Conservation (phyloP, 495 filamentous ascomycete species). For the Elaphomyces granulatus region DNA sequence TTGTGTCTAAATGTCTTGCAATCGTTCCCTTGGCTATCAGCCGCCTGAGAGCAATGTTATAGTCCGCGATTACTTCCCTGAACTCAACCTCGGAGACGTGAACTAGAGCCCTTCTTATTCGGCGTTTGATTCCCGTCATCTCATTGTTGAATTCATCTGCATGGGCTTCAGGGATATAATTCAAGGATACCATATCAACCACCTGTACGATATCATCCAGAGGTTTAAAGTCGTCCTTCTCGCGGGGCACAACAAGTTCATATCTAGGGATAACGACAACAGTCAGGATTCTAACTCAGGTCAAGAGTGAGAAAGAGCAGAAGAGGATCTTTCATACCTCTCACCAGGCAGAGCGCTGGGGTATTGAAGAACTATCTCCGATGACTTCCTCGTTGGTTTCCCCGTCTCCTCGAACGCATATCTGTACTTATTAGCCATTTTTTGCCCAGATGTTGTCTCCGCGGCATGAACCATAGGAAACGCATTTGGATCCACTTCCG, state of each 20-base stretch:
- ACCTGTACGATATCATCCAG: conserved; percentile 71
- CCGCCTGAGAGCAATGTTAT: conserved; percentile 52
- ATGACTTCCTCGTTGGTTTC: conserved; percentile 31
- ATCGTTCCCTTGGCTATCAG: conserved; percentile 51
- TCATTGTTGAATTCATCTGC: conserved; percentile 55
- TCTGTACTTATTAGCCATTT: conserved; percentile 31
- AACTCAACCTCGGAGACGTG: conserved; percentile 52
- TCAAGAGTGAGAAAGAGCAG: no score
- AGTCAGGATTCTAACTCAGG: no score
- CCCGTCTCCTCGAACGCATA: conserved; percentile 33
- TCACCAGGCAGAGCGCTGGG: conserved; percentile 56
- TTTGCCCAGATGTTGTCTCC: conserved; percentile 43
- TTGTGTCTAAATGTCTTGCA: conserved; percentile 48
- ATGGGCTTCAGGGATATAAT: conserved; percentile 57
- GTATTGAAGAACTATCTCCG: conserved; percentile 51
- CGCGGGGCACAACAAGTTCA: conserved; percentile 59
- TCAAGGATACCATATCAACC: conserved; percentile 54
- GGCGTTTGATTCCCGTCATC: conserved; percentile 53
- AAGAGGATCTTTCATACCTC: no score
- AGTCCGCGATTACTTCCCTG: conserved; percentile 51
- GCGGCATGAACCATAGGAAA: conserved; percentile 51
- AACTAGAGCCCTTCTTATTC: conserved; percentile 52
- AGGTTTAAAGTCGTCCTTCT: conserved; percentile 67
- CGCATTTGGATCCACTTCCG: conserved; percentile 34
- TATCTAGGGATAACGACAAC: conserved; percentile 43